phyloP scores from a whole-genome alignment of 495 filamentous ascomycete species.

The Clavariopsis aquatica region DNA sequence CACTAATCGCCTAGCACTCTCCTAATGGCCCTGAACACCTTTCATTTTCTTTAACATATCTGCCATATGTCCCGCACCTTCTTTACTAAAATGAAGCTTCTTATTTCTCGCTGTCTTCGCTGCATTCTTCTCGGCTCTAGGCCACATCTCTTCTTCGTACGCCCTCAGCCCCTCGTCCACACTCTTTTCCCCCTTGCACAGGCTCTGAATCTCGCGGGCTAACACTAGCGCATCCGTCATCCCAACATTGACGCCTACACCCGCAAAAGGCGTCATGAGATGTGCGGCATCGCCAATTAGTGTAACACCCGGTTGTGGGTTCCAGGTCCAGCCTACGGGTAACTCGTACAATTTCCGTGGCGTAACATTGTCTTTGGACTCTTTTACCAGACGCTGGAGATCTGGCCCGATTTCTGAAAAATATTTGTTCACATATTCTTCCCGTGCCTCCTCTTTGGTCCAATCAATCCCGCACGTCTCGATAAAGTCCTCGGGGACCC shows the following conservation, averaged over 20 bases:
- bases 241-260: conserved; percentile 37
- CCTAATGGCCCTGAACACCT: background rate
- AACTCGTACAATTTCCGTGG: conserved; percentile 32
- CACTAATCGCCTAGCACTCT: background rate
- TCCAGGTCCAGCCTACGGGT: conserved; percentile 32
- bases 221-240: conserved; percentile 34
- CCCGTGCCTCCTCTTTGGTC: background rate
- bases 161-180: conserved; percentile 21
- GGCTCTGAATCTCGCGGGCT: conserved; percentile 18
- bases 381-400: conserved; percentile 5
- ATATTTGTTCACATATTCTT: background rate
- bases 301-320: conserved; percentile 27
- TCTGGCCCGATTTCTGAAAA: conserved; percentile 3
- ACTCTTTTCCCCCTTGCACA: conserved; percentile 16
- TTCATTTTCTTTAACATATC: conserved; percentile 7
- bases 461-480: conserved; percentile 21
- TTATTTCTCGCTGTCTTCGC: conserved; percentile 23
- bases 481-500: conserved; percentile 41
- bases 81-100: conserved; percentile 23
- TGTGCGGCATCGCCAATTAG: conserved; percentile 38
- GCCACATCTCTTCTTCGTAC: conserved; percentile 32
- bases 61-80: conserved; percentile 21
- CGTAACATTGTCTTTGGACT: conserved; percentile 12
- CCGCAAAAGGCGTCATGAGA: conserved; percentile 37
- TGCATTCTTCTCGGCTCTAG: conserved; percentile 21